Base-by-base conservation (phyloP, 371 early-diverging fungal genomes). In the Saksenaea vasiformis region DNA sequence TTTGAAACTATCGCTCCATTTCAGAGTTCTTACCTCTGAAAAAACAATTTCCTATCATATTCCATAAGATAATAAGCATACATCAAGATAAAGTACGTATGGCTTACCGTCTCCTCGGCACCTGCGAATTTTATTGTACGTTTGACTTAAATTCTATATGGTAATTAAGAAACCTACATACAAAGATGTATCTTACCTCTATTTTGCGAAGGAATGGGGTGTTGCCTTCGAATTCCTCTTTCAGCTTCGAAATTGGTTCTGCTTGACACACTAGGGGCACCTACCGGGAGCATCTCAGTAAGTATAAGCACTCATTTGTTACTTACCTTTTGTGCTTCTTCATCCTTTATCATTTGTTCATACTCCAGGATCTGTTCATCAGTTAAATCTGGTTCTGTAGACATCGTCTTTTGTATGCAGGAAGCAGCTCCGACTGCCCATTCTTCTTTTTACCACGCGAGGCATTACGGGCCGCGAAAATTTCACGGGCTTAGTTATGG, bases 81-180 rank as follows among this genome's bases (percentile, higher is more conserved):
- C 53, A 14, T 28, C 44, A 35, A 28, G 26, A 34, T 31, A 26
- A 27, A 19, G 14, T 26, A 31, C 31, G 24, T 31, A 1, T 0
- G 17, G 38, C 71, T 69, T 82, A 86, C 89, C 90, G 77, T 90
- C 90, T 11, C 90, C 90, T 54, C 90, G 83, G 64, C 87, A 88
- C 55, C 81, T 74, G 54, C 90, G 77, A 61, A 89, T 83, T 58
- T 72, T 75, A 54, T 78, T 73, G 64, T 86, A 80, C 5, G 72
- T 63, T 22, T 76, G 70, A 24, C 74, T 66, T 31, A 89, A 60
- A 58, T 86, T 85, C 90, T 89, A 74, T 38, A 14, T 62, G 19
- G 17, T 14, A 8, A 14, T 35, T 61, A 36, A 51, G 14, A 14
- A 13, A 51, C 27, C n/a, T 41, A 15, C 39, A 44, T 17, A 28